A percentile compares a stretch with the other conserved stretches of the same genome.
Evolutionary conservation across 2,329 filamentous ascomycete genomes (phyloP).

Genomic region (Colletotrichum chlorophyti): DNA sequence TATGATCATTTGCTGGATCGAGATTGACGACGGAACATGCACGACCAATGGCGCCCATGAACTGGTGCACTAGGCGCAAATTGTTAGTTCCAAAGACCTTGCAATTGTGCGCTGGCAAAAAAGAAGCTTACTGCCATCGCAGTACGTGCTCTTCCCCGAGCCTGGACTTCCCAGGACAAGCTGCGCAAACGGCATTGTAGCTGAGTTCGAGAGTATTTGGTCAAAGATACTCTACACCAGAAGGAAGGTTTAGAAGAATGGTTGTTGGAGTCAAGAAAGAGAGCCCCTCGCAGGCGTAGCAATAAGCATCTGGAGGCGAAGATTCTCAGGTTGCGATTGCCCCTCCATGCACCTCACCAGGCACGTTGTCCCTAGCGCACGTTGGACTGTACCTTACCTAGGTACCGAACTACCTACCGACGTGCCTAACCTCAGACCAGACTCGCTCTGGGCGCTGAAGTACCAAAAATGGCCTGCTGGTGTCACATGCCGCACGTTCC

Average conservation of each 20-base stretch:
- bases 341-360: slow-evolving; percentile 18
- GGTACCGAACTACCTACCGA: too few species aligned
- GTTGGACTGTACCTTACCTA: too few species aligned
- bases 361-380: too few species aligned
- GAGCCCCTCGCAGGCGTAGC: too few species aligned
- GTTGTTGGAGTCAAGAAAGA: neutral
- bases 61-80: slow-evolving; percentile 78
- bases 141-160: slow-evolving; percentile 96
- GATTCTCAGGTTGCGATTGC: slow-evolving; percentile 11
- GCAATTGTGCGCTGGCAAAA: slow-evolving; percentile 6
- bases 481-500: slow-evolving; percentile 21
- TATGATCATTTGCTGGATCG: slow-evolving; percentile 94
- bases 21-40: slow-evolving; percentile 96
- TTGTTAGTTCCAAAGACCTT: slow-evolving; percentile 10
- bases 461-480: neutral
- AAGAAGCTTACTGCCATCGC: slow-evolving; percentile 79
- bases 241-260: neutral
- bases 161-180: slow-evolving; percentile 94
- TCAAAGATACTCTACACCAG: neutral
- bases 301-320: slow-evolving; percentile 2
- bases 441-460: too few species aligned
- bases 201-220: too few species aligned
- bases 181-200: slow-evolving; percentile 69
- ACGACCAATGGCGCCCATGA: slow-evolving; percentile 92
- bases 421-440: too few species aligned